Conservation (phyloP, 306 rosid genomes). For the Cajanus cajan region DNA sequence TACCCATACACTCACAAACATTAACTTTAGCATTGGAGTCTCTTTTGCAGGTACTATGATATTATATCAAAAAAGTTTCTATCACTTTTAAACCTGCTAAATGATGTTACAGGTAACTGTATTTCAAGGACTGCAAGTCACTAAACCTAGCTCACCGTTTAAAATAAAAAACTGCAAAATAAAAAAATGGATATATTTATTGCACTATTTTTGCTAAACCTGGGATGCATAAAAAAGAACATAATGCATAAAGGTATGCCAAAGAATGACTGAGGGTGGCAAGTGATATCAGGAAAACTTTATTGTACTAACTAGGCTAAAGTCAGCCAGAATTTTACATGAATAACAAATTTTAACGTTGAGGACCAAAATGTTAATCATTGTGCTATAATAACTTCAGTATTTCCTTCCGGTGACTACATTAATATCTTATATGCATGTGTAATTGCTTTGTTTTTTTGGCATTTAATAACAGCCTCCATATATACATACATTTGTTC, state of each 20-base stretch:
- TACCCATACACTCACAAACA: too few relatives aligned
- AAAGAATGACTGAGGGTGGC: conserved; percentile 7
- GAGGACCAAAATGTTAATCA: too few relatives aligned
- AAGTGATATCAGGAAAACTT: conserved; percentile 3
- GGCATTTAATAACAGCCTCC: not conserved
- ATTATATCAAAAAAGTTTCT: too few relatives aligned
- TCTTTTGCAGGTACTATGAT: too few relatives aligned
- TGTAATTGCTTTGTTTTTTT: not conserved
- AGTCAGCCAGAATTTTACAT: too few relatives aligned
- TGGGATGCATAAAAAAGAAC: conserved; percentile 6
- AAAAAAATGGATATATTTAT: too few relatives aligned
- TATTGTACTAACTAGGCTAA: not conserved
- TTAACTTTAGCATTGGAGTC: too few relatives aligned
- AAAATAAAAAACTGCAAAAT: too few relatives aligned
- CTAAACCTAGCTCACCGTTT: not conserved
- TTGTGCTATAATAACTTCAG: not conserved
- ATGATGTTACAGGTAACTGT: too few relatives aligned
- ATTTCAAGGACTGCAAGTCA: not conserved
- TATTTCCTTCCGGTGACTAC: not conserved
- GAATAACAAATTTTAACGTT: too few relatives aligned
- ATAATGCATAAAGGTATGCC: not conserved
- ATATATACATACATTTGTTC: not conserved
- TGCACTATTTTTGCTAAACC: too few relatives aligned
- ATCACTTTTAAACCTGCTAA: too few relatives aligned
- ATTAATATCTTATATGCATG: not conserved